Evolutionary conservation across 2,329 filamentous ascomycete species (phyloP).

Genomic region (Colletotrichum falcatum): DNA sequence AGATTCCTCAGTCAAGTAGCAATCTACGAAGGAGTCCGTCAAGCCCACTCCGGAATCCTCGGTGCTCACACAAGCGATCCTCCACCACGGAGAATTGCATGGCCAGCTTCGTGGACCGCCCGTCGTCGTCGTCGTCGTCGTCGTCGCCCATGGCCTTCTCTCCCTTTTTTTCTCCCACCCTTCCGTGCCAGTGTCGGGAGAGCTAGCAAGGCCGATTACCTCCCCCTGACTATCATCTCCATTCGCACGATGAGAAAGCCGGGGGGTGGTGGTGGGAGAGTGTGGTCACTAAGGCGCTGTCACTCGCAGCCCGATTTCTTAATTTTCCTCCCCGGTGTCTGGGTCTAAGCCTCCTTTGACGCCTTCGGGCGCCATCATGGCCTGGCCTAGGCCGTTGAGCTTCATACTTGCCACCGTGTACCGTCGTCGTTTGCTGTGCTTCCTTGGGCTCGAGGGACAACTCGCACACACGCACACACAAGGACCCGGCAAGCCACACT

Average conservation of each 20-base stretch:
- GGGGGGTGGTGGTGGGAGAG: neutral
- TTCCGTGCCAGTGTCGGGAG: conserved; percentile 2
- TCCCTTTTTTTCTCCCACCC: neutral
- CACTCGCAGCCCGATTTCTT: conserved; percentile 27
- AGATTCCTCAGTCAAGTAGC: conserved; percentile 5
- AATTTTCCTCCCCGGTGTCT: conserved; percentile 15
- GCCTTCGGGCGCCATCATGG: conserved; percentile 40
- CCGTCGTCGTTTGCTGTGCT: neutral
- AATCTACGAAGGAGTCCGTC: neutral
- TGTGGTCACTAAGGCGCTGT: conserved; percentile 18
- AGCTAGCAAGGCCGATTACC: conserved; percentile 11
- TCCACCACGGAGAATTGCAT: neutral
- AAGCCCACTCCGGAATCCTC: neutral
- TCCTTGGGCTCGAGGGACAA: neutral
- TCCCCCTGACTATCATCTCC: conserved; percentile 4
- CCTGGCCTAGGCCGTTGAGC: conserved; percentile 24
- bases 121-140: neutral
- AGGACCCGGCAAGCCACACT: conserved; percentile 16
- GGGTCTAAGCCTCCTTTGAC: conserved; percentile 23
- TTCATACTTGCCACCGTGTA: conserved; percentile 12
- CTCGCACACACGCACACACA: neutral
- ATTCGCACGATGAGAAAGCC: conserved; percentile 15
- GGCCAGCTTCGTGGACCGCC: conserved; percentile 18
- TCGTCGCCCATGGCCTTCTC: conserved; percentile 1
- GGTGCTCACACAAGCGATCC: neutral